A percentile compares a stretch with the other conserved stretches of the same genome.
Evolutionary conservation across 83 land plant genomes (phyloP).

Genomic region (Picea mariana): DNA sequence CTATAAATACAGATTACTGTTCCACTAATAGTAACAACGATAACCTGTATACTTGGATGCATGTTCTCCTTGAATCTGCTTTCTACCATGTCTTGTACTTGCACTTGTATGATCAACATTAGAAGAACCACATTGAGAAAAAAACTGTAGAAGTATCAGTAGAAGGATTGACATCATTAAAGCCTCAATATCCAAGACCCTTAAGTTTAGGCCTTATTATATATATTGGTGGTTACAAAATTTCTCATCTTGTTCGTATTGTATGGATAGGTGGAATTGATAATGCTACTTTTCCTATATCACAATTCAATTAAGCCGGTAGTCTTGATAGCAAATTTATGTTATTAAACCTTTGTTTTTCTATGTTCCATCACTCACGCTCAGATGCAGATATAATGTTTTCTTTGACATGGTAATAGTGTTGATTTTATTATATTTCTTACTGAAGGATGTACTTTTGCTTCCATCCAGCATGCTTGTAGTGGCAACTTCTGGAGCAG

Average conservation of each 20-base stretch:
- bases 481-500: slow-evolving; percentile 91
- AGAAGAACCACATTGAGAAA: neutral
- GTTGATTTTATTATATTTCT: neutral
- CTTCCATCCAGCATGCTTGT: slow-evolving; percentile 73
- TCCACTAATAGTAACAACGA: too few relatives aligned
- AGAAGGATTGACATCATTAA: too few relatives aligned
- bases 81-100: neutral
- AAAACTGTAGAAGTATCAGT: too few relatives aligned
- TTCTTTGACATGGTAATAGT: neutral
- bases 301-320: neutral
- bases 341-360: neutral
- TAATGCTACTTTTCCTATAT: neutral
- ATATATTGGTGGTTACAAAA: neutral
- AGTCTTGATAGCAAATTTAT: slow-evolving; percentile 1
- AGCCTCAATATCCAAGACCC: neutral
- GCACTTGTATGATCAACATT: neutral
- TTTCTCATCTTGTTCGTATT: neutral
- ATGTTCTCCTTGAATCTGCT: neutral
- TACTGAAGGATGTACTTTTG: neutral
- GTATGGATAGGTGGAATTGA: neutral
- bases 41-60: too few relatives aligned
- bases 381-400: neutral
- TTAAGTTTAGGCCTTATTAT: neutral
- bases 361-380: neutral
- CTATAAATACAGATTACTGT: too few relatives aligned